Conservation (phyloP, 805 yeast genomes). For the Zygosaccharomyces rouxii region DNA sequence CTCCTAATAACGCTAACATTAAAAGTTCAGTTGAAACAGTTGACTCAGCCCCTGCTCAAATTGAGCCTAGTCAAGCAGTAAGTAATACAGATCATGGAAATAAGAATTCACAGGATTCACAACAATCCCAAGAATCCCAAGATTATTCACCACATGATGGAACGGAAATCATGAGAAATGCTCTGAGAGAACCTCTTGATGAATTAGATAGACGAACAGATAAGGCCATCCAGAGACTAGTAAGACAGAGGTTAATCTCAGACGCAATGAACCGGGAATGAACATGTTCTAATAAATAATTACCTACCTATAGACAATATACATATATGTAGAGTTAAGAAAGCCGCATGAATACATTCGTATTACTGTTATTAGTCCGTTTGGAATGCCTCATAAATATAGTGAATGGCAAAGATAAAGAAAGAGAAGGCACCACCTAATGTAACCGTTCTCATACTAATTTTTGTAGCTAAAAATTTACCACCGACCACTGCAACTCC, state of each 20-base stretch:
- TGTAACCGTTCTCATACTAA: conserved; percentile 88
- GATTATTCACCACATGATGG: conserved; percentile 11
- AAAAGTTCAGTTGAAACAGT: not conserved
- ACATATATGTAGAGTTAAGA: not conserved
- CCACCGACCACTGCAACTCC: conserved; percentile 93
- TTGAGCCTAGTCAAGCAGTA: not conserved
- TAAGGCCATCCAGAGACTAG: conserved; percentile 36
- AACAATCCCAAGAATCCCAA: not conserved
- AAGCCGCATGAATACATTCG: not conserved
- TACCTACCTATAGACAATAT: not conserved
- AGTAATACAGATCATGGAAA: not conserved
- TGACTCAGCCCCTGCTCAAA: not conserved
- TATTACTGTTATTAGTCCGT: conserved; percentile 1
- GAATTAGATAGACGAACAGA: conserved; percentile 42
- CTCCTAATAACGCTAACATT: not conserved
- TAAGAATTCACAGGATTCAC: not conserved
- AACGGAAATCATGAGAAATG: conserved; percentile 38
- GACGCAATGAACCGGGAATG: conserved; percentile 10
- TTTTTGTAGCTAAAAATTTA: conserved; percentile 77
- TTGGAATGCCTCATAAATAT: conserved; percentile 61
- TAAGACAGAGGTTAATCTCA: conserved; percentile 35
- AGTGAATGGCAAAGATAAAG: conserved; percentile 73
- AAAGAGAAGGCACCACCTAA: conserved; percentile 88
- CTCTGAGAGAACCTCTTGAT: conserved; percentile 38
- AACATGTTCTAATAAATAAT: not conserved